Evolutionary conservation across 352 stramenopile genomes (phyloP).

Genomic region (Globisporangium lucens): DNA sequence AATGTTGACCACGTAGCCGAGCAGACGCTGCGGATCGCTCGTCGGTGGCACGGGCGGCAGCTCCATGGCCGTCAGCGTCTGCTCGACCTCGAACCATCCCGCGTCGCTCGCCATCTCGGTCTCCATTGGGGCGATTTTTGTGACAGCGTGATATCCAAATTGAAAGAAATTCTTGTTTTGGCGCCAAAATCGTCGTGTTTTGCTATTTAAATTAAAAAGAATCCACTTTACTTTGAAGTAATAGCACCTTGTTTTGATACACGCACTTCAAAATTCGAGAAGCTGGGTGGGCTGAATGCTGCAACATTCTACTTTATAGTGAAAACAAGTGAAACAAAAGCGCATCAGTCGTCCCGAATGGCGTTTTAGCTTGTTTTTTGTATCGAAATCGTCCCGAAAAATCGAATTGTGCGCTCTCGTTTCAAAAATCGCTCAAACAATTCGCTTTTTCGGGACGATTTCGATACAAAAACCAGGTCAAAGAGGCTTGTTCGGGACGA

Average conservation of each 20-base stretch:
- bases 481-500: too few species aligned
- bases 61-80: constrained; percentile 44
- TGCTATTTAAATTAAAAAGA: neutral
- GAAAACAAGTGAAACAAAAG: too few species aligned
- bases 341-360: too few species aligned
- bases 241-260: neutral
- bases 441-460: too few species aligned
- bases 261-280: too few species aligned
- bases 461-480: too few species aligned
- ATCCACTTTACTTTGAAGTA: neutral
- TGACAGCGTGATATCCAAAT: neutral
- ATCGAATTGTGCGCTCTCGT: too few species aligned
- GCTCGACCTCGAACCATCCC: constrained; percentile 61
- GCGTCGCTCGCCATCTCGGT: constrained; percentile 15
- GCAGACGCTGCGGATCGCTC: constrained; percentile 66
- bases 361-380: too few species aligned
- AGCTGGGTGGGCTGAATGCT: too few species aligned
- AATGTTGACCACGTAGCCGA: constrained; percentile 75
- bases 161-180: neutral
- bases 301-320: too few species aligned
- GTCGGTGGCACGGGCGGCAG: constrained; percentile 65
- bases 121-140: neutral
- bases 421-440: too few species aligned
- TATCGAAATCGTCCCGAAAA: too few species aligned
- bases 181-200: neutral